A percentile compares a stretch with the other conserved stretches of the same genome.
Evolutionary conservation across 2,329 filamentous ascomycete genomes (phyloP).

Genomic region (Blumeriella jaapii): DNA sequence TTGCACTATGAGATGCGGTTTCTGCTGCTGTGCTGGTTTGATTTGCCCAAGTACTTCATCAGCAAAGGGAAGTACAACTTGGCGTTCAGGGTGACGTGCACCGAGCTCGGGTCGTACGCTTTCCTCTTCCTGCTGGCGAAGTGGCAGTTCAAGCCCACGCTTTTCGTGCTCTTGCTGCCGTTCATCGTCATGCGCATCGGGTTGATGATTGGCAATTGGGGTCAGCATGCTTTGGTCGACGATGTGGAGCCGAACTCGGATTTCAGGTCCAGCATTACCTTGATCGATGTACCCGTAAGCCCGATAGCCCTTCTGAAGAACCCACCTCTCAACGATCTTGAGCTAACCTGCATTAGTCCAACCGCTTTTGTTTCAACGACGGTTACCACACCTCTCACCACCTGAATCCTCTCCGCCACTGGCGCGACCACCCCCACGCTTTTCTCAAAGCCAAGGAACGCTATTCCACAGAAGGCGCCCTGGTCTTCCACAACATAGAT

Average conservation of each 20-base stretch:
- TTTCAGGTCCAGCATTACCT: constrained; percentile 65
- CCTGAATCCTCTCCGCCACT: constrained; percentile 66
- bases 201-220: constrained; percentile 77
- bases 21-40: constrained; percentile 61
- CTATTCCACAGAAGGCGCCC: constrained; percentile 54
- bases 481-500: constrained; percentile 74
- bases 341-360: constrained; percentile 43
- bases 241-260: constrained; percentile 64
- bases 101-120: constrained; percentile 48
- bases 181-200: constrained; percentile 55
- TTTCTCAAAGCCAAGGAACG: constrained; percentile 59
- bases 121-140: constrained; percentile 43
- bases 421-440: constrained; percentile 66
- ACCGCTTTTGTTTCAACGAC: constrained; percentile 74
- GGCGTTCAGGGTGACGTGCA: constrained; percentile 45
- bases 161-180: constrained; percentile 57
- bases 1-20: constrained; percentile 64
- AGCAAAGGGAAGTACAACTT: constrained; percentile 44
- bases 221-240: constrained; percentile 73
- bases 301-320: not conserved
- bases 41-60: constrained; percentile 63
- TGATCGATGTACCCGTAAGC: constrained; percentile 66
- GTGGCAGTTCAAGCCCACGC: constrained; percentile 36
- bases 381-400: constrained; percentile 76
- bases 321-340: not conserved